Evolutionary conservation across 805 yeast genomes (phyloP).

Genomic region (Deakozyma indianensis): DNA sequence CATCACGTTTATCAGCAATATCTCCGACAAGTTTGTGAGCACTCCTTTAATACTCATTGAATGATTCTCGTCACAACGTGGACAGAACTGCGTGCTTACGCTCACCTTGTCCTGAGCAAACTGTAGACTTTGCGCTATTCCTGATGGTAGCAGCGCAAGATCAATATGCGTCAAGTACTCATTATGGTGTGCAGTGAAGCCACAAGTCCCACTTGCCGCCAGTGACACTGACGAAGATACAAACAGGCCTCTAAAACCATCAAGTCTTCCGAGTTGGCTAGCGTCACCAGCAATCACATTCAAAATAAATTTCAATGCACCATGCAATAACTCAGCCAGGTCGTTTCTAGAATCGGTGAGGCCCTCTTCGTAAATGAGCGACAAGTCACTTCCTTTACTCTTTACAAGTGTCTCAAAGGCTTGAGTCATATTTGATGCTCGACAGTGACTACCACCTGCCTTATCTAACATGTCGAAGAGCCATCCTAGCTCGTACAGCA

Average conservation of each 20-base stretch:
- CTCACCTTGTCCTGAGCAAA: background rate
- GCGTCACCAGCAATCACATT: background rate
- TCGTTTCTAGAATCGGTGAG: background rate
- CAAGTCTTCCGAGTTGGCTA: background rate
- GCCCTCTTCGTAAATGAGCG: background rate
- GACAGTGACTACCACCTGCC: slow-evolving; percentile 64
- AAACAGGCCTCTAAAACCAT: background rate
- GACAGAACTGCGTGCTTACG: background rate
- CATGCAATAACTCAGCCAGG: background rate
- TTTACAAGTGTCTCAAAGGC: background rate
- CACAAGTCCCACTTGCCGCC: background rate
- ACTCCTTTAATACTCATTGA: background rate
- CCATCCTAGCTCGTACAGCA: slow-evolving; percentile 75
- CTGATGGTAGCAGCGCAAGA: background rate
- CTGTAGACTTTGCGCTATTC: background rate
- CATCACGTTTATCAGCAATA: background rate
- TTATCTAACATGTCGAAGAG: slow-evolving; percentile 82
- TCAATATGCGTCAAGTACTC: background rate
- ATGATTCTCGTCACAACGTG: background rate
- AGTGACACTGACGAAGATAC: background rate
- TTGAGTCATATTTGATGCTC: slow-evolving; percentile 56
- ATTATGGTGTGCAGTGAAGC: background rate
- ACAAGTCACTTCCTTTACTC: background rate
- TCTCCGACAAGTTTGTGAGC: background rate
- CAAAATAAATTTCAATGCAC: background rate